Base-by-base conservation (phyloP, 129 eudicot species). In the Logfia minima region DNA sequence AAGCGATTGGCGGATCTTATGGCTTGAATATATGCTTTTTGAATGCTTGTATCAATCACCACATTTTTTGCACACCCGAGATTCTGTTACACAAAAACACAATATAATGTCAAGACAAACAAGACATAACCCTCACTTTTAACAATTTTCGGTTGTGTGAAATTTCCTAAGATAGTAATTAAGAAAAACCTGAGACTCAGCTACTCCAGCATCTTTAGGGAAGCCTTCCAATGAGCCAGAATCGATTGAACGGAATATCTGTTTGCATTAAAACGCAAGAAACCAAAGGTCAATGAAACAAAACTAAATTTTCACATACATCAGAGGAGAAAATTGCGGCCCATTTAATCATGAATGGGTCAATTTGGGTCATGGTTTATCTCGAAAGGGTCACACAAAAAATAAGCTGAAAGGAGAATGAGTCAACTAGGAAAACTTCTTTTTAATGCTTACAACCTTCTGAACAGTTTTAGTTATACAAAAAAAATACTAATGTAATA, bases 141-240 rank as follows among this genome's bases (percentile, higher is more conserved):
- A 53, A 68, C 68, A 63, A 78, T 16, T 70, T 28, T 35, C 13
- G 13, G 19, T 53, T 24, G 64, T 18, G n/a, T 71, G 48, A n/a
- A 80, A 18, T 61, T 71, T 52, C 17, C 18, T 28, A 17, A 52
- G 2, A 51, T 23, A 2, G 64, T 71, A 60, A 39, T 26, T 8
- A 45, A 66, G 72, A 4, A 23, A 72, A 83, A 90, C 96, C 89
- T 90, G 86, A 14, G 80, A 79, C 77, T 86, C 87, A 63, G 85
- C 87, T 45, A 28, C 58, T 31, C 73, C 83, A 23, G 81, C 86
- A 80, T 78, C 85, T 82, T 83, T 88, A 0, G 91, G 96, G 69
- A 90, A 90, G 65, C 90, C 96, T 76, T 84, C 85, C 77, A 90
- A 39, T 5, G 96, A 90, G 24, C 92, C 96, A 2, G 96, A 90